These are phyloP conservation scores for Didymella glomerata DNA, from an alignment of 2,329 filamentous ascomycete genomes.

Conservation along the genomic window DNA sequence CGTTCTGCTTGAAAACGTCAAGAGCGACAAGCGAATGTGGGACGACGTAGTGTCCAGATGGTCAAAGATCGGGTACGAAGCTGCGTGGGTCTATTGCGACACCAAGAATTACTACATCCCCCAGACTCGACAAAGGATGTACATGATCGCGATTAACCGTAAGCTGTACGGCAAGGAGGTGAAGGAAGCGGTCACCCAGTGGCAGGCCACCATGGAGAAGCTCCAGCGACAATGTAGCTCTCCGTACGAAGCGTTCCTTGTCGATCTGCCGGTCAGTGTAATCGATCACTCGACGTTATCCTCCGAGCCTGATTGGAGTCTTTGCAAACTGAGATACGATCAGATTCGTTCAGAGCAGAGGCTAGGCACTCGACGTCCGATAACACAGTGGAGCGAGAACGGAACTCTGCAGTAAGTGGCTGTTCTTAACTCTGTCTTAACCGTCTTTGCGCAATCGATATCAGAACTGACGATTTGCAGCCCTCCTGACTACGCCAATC, in stretches of 20 bases:
- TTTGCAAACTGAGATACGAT: slow-evolving; percentile 68
- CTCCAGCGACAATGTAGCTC: slow-evolving; percentile 68
- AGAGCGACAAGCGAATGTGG: slow-evolving; percentile 64
- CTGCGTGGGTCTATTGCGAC: slow-evolving; percentile 62
- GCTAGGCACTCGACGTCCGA: slow-evolving; percentile 64
- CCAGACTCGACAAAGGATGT: slow-evolving; percentile 64
- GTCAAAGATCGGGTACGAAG: slow-evolving; percentile 64
- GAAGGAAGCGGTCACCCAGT: slow-evolving; percentile 41
- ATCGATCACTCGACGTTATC: slow-evolving; percentile 46
- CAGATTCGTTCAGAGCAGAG: slow-evolving; percentile 59
- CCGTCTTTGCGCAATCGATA: not conserved
- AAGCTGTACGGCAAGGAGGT: slow-evolving; percentile 26
- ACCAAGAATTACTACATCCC: slow-evolving; percentile 78
- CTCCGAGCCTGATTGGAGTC: slow-evolving; percentile 60
- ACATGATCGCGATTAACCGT: slow-evolving; percentile 57
- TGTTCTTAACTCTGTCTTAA: not conserved
- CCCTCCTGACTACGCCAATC: slow-evolving; percentile 65
- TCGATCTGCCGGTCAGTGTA: slow-evolving; percentile 62
- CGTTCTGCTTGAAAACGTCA: slow-evolving; percentile 77
- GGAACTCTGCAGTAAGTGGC: slow-evolving; percentile 53
- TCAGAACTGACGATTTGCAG: slow-evolving; percentile 25
- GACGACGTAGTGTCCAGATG: slow-evolving; percentile 57
- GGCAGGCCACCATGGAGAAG: slow-evolving; percentile 56
- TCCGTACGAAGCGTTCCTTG: slow-evolving; percentile 68
- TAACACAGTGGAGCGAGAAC: slow-evolving; percentile 67